A percentile compares a stretch with the other conserved stretches of the same genome.
Conservation (phyloP, 1,139 yeast species). For the Zygoascus meyerae region DNA sequence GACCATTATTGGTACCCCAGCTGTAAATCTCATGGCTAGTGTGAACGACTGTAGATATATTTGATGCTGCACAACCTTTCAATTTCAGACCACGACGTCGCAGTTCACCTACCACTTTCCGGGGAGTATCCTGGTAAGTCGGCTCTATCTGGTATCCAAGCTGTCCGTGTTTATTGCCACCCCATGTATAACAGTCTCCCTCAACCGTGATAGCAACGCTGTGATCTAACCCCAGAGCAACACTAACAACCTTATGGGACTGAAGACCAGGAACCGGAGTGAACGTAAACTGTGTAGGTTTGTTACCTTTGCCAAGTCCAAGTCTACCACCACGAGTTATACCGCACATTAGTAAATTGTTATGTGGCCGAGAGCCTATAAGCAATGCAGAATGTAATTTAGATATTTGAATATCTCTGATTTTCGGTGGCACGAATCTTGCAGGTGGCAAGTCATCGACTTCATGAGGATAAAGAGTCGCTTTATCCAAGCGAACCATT, state of each 20-base stretch:
- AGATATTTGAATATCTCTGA: slow-evolving; percentile 46
- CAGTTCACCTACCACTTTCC: slow-evolving; percentile 43
- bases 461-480: slow-evolving; percentile 8
- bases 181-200: slow-evolving; percentile 70
- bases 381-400: slow-evolving; percentile 62
- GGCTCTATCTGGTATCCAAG: slow-evolving; percentile 45
- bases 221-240: slow-evolving; percentile 63
- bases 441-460: slow-evolving; percentile 17
- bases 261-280: slow-evolving; percentile 36
- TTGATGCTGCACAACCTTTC: slow-evolving; percentile 61
- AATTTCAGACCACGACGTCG: slow-evolving; percentile 36
- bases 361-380: slow-evolving; percentile 42
- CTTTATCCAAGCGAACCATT: slow-evolving; percentile 26
- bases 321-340: slow-evolving; percentile 66
- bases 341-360: slow-evolving; percentile 57
- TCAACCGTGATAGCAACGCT: slow-evolving; percentile 48
- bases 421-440: slow-evolving; percentile 32
- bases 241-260: slow-evolving; percentile 35
- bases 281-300: slow-evolving; percentile 31
- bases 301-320: slow-evolving; percentile 42
- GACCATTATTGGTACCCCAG: slow-evolving; percentile 88
- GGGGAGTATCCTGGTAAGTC: slow-evolving; percentile 43
- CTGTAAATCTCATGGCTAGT: slow-evolving; percentile 47
- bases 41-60: slow-evolving; percentile 63
- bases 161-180: slow-evolving; percentile 61